Evolutionary conservation across 805 yeast genomes (phyloP), one percentile per base, ranked within the genome.

Genomic region (Lachancea nothofagi): DNA sequence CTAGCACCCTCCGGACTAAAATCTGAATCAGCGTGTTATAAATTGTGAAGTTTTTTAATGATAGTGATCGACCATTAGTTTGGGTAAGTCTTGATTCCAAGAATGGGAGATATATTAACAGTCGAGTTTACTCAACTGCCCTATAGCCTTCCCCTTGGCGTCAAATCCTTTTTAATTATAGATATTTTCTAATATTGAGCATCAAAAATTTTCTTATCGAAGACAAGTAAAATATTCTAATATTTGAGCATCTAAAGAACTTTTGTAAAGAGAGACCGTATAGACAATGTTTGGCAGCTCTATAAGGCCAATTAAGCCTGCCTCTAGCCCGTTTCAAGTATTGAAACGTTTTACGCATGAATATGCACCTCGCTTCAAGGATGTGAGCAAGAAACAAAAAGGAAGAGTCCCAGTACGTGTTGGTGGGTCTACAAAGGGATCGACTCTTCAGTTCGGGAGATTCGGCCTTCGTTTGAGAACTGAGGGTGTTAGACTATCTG

Each of bases 341-440:
- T 24, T 43, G 38, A 43, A 36, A 20, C 43, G 85, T 56, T 72
- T 66, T 48, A 76, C 76, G 42, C 87, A 80, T 57, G 87, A 80
- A 52, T 75, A 72, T 53, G 86, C 87, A n/a, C 95, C 95, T 29
- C 71, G 90, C 53, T 80, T 70, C 60, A 78, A 75, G 50, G 67
- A 69, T 41, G 53, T 50, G 24, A 71, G 76, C 53, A 90, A 90
- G 63, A 84, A 86, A 35, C 88, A 85, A 64, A 93, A 93, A 61
- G 98, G 98, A 20, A 73, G 97, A 51, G 96, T 93, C 5, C 77
- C 94, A 1, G 96, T 89, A 8, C 82, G 96, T 62, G 85, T 83
- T 10, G 98, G 98, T 38, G 97, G 97, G 1, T 88, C 97, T 2
- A 71, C 75, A 39, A 88, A 85, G 60, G 98, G 98, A 22, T 82